A percentile compares a stretch with the other conserved stretches of the same genome.
These are phyloP conservation scores for Melocanna baccifera DNA, from an alignment of 176 grass and related monocot species.

Conservation along the genomic window DNA sequence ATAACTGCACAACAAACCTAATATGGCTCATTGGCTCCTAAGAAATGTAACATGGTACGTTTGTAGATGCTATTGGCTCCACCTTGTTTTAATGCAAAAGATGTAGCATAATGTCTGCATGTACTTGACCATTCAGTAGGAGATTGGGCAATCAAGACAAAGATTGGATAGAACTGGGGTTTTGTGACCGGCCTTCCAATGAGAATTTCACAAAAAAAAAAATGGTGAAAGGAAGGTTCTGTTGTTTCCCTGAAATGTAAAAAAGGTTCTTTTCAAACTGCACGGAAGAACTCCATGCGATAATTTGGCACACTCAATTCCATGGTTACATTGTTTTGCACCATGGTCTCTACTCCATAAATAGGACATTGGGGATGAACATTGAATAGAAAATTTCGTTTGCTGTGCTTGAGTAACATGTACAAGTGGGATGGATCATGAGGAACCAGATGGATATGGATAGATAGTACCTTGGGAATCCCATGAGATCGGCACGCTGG, in stretches of 20 bases:
- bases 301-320: background rate
- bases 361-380: background rate
- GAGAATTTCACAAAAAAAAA: background rate
- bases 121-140: background rate
- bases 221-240: background rate
- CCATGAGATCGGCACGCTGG: slow-evolving; percentile 11
- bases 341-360: background rate
- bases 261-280: background rate
- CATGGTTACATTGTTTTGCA: background rate
- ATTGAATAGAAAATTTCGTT: background rate
- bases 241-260: background rate
- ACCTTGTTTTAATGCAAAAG: background rate
- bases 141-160: background rate
- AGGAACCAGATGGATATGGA: background rate
- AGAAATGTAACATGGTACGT: background rate
- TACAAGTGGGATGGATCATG: background rate
- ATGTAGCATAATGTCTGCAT: background rate
- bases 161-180: background rate
- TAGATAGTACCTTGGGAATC: slow-evolving; percentile 31
- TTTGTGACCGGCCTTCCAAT: background rate
- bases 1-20: background rate
- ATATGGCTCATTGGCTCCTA: background rate
- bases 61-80: background rate
- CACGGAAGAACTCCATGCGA: background rate
- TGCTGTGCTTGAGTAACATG: background rate